Conservation (phyloP, 106 monocot species). For the Amphibolis antarctica region DNA sequence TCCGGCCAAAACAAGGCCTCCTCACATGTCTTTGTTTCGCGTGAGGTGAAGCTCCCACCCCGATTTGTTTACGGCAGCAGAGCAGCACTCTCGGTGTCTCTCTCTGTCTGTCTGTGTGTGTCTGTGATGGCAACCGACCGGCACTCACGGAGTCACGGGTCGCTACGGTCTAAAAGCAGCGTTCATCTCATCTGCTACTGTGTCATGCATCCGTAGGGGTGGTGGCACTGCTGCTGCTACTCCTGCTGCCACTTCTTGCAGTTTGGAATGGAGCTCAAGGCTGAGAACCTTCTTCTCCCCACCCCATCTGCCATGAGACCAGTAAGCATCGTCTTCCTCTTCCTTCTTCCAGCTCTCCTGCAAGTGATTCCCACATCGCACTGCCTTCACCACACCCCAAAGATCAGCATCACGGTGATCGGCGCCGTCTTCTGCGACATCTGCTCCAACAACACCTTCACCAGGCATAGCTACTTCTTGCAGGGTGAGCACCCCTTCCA, state of each 20-base stretch:
- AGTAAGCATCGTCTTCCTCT: slow-evolving; percentile 2
- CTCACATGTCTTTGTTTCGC: slow-evolving; percentile 42
- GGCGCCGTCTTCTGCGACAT: slow-evolving; percentile 91
- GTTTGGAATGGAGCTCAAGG: not conserved
- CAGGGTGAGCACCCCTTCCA: slow-evolving; percentile 30
- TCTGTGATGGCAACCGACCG: no score
- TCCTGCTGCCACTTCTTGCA: no score
- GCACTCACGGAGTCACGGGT: no score
- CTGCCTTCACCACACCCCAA: not conserved
- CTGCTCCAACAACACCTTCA: slow-evolving; percentile 82
- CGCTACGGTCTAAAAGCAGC: no score
- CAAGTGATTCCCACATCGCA: not conserved
- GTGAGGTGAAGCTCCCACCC: no score
- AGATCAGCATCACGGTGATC: slow-evolving; percentile 58
- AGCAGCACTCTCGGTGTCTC: no score
- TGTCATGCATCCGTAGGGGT: no score
- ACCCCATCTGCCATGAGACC: not conserved
- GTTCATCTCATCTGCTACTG: no score
- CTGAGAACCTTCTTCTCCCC: not conserved
- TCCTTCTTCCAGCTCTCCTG: not conserved
- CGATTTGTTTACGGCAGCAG: no score
- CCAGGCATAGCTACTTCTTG: slow-evolving; percentile 83
- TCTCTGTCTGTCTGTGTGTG: no score
- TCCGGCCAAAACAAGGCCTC: slow-evolving; percentile 13
- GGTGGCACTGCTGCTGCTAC: no score